Base-by-base conservation (phyloP, 2,329 filamentous ascomycete genomes). In the Calonectria crousiana region DNA sequence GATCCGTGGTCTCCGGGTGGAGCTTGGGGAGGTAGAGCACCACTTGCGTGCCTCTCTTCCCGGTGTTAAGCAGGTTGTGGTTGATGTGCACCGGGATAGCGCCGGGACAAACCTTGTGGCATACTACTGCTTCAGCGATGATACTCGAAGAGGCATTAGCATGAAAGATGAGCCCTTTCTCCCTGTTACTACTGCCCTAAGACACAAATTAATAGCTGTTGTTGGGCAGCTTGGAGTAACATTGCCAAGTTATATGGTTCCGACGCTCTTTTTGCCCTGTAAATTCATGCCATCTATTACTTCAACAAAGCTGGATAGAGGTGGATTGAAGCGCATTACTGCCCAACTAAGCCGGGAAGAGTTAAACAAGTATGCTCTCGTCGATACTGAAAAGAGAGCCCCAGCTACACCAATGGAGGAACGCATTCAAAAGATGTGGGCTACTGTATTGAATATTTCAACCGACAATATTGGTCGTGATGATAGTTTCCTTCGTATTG, bases 1-100 rank as follows among this genome's bases (percentile, higher is more conserved):
- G 80, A 82, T 92, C 10, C 86, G 87, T n/a, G 92, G 92, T 28
- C 91, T 88, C 74, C 82, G 90, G 65, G 84, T 90, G 58, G 92
- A 89, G 81, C 84, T 89, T n/a, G 78, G 75, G 0, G 81, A 81
- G 47, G 66, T 82, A 9, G 80, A 81, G 47, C 53, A 77, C 8
- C 72, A 73, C 2, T 53, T 80, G 8, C 47, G 67, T 32, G 36
- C 67, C 47, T 64, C 66, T 6, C 51, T 68, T 16, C 3, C 38
- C 36, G 53, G 51, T 0, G 67, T 36, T 4, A 52, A 44, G 13
- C 44, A 73, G 23, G 74, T 74, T 11, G 68, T 71, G 6, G 75
- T 72, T 10, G 73, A 76, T 23, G 30, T 73, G 9, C 51, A 75
- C 28, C 65, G 53, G 41, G 52, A 1, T 16, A 51, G 13, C 53